A percentile compares a stretch with the other conserved stretches of the same genome.
phyloP scores from a whole-genome alignment of 176 grass and related monocot species.

The Aegilops umbellulata region DNA sequence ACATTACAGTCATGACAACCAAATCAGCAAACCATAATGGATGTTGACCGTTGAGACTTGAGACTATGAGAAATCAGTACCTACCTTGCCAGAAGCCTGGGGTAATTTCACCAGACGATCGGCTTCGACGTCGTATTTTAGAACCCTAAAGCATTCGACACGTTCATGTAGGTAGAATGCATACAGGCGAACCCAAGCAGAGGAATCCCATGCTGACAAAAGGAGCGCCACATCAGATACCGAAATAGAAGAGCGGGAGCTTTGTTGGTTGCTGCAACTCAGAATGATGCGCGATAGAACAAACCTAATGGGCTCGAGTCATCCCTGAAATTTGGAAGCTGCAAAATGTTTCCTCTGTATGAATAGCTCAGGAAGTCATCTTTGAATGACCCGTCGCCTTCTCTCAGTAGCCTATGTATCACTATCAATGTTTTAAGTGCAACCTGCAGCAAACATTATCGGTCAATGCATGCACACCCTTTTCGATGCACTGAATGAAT shows the following conservation, averaged over 20 bases:
- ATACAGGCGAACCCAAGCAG: slow-evolving; percentile 82
- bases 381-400: slow-evolving; percentile 84
- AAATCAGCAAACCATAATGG: background rate
- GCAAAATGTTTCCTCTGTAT: slow-evolving; percentile 75
- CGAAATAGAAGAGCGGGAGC: background rate
- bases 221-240: background rate
- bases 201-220: slow-evolving; percentile 85
- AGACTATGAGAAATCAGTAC: background rate
- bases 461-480: background rate
- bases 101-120: slow-evolving; percentile 74
- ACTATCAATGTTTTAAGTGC: slow-evolving; percentile 94
- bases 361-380: slow-evolving; percentile 89
- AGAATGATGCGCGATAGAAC: slow-evolving; percentile 5
- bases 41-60: background rate
- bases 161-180: slow-evolving; percentile 82
- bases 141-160: slow-evolving; percentile 73
- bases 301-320: slow-evolving; percentile 87
- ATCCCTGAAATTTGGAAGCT: slow-evolving; percentile 90
- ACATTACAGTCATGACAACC: background rate
- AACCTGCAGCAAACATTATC: slow-evolving; percentile 48
- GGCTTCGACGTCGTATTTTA: slow-evolving; percentile 87
- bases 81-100: slow-evolving; percentile 62
- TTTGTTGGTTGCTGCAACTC: background rate
- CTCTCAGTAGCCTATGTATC: slow-evolving; percentile 79
- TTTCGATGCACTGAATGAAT: background rate